Base-by-base conservation (phyloP, 805 yeast genomes). In the Suhomyces xylopsoci region DNA sequence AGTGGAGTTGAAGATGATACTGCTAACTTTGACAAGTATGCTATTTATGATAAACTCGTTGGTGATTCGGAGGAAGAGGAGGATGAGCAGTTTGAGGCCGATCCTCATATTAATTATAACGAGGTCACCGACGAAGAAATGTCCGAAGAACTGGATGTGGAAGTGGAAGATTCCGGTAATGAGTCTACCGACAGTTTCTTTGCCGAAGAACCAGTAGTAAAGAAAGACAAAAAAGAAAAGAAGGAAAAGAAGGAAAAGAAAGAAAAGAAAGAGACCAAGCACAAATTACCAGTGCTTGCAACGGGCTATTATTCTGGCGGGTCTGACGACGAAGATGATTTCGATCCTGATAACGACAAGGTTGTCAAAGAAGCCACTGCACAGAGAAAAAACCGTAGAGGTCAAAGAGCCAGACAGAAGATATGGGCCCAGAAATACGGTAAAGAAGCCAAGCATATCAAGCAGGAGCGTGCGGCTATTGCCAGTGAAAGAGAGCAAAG, bases 361-460 rank as follows among this genome's bases (percentile, higher is more conserved):
- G 74, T 79, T 8, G 83, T 83, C 5, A 80, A 83, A 52, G 77
- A 74, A 46, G 71, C 78, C 3, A 83, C 85, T 1, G 64, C 80
- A 26, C 78, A 77, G 17, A 81, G 93, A 57, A 90, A 91, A 62
- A 94, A 94, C 68, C 80, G 99, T 72, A 83, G 97, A 68, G 99
- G 99, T 24, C 99, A 94, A 74, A 80, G 98, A 55, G 99, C 97
- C 1, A 84, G 99, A 73, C 94, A 93, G 68, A 87, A 88, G 76
- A 90, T 94, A 49, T 94, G 98, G 98, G 99, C 91, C 65, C 75
- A 81, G 71, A 93, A 94, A 68, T 94, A 78, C 65, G 98, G 98
- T 25, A 68, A 68, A 17, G 73, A 77, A 24, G 99, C 99, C n/a
- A 85, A 83, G 52, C 99, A 94, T 67, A 80, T 92, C 22, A 77